Base-by-base conservation (phyloP, 805 yeast species). In the Wickerhamomyces alni region DNA sequence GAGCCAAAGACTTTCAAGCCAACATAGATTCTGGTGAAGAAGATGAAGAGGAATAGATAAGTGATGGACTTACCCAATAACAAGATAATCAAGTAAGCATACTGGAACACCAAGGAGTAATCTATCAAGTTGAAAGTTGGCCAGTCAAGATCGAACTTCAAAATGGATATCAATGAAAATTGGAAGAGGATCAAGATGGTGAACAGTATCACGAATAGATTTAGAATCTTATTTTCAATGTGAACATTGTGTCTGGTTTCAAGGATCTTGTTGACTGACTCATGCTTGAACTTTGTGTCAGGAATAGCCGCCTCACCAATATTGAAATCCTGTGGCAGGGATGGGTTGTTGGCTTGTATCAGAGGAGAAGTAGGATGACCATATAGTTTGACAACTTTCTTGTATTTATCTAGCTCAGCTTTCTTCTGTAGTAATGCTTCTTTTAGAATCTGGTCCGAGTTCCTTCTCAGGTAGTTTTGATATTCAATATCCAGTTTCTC, bases 141-240 rank as follows among this genome's bases (percentile, higher is more conserved):
- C 15, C 44, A 31, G 6, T 45, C 44, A 5, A 48, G 3, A 31
- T 50, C 52, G 9, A 46, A 33, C 19, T 48, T 48, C 24, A 50
- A 39, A 17, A 48, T 43, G 19, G 42, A 34, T 7, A 50, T 42
- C 17, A 50, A 32, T 16, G 45, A 35, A 25, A 48, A 41, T 36
- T 50, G 50, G 29, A 48, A 44, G 4, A 43, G 22, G 8, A 44
- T 35, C 21, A 50, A 46, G 2, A 50, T 38, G 8, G 47, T 29
- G 17, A 46, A 43, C 7, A 48, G 11, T 12, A 44, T 27, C 18
- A 50, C 40, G 33, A 50, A 50, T 29, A 50, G 40, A 26, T 39
- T 46, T 18, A 50, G 36, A 11, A 50, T 38, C 33, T 40, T 36
- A 35, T 50, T 50, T 25, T 50, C 54, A 30, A 50, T 43, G 16